Percentiles rank a stretch among this genome's conserved stretches.
These are phyloP conservation scores for Lablab purpureus DNA, from an alignment of 306 rosid species.

Conservation along the genomic window DNA sequence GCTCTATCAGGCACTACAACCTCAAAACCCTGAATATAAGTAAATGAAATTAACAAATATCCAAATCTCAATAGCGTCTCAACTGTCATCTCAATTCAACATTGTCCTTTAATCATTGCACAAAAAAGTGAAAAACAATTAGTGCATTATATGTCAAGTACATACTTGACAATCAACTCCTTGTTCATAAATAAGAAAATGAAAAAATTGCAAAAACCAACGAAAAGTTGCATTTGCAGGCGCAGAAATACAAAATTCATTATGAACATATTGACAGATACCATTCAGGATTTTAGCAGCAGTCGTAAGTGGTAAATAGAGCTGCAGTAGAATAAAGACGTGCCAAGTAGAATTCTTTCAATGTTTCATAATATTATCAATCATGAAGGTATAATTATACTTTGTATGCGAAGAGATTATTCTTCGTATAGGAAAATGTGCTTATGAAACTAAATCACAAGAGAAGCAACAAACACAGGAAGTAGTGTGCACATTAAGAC, in stretches of 20 bases:
- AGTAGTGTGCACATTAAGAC: neutral
- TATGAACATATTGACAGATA: neutral
- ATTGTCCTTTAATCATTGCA: neutral
- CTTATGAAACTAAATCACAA: conserved; percentile 11
- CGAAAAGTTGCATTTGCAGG: neutral
- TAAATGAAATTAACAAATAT: conserved; percentile 29
- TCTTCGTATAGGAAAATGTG: conserved; percentile 9
- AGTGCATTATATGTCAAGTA: neutral
- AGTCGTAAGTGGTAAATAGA: neutral
- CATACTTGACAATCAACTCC: neutral
- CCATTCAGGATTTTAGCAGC: neutral
- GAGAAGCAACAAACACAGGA: neutral
- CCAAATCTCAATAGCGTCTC: conserved; percentile 9
- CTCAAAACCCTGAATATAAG: conserved; percentile 75
- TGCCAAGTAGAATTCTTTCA: neutral
- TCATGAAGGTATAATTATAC: neutral
- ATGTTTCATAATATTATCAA: neutral
- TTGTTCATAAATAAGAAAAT: conserved; percentile 34
- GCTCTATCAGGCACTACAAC: conserved; percentile 75
- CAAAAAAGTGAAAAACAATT: neutral
- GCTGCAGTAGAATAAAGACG: neutral
- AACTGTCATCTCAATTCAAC: conserved; percentile 37
- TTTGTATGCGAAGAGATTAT: neutral
- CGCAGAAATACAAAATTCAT: neutral
- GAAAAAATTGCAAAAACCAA: neutral